A percentile compares a stretch with the other conserved stretches of the same genome.
These are phyloP conservation scores for Excoecaria agallocha DNA, from an alignment of 345 rosid species.

Conservation along the genomic window DNA sequence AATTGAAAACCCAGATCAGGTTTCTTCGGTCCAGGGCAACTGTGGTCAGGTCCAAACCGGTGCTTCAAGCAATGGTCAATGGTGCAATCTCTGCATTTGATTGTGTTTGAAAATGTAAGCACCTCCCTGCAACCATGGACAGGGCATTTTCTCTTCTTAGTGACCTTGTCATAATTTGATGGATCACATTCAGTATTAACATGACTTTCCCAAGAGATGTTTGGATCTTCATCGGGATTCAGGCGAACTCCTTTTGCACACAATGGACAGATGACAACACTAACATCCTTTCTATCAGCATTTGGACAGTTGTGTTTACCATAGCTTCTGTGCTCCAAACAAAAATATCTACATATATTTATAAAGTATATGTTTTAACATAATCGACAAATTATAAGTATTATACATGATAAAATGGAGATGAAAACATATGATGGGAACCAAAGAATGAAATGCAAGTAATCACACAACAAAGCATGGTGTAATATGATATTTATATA, in stretches of 20 bases:
- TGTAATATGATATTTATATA: not conserved
- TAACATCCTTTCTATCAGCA: conserved; percentile 67
- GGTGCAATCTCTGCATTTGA: conserved; percentile 77
- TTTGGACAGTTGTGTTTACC: conserved; percentile 70
- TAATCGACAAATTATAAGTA: not conserved
- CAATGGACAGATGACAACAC: conserved; percentile 87
- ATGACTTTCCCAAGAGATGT: conserved; percentile 85
- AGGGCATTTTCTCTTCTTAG: conserved; percentile 90
- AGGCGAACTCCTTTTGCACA: conserved; percentile 91
- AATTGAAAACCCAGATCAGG: conserved; percentile 56
- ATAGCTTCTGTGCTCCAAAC: conserved; percentile 89
- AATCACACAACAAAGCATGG: not conserved
- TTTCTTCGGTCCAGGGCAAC: conserved; percentile 78
- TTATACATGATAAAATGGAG: not conserved
- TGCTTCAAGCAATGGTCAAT: conserved; percentile 93
- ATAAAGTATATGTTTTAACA: not conserved
- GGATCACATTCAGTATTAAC: conserved; percentile 86
- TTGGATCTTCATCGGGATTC: conserved; percentile 73
- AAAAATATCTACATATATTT: conserved; percentile 55
- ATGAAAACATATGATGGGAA: not conserved
- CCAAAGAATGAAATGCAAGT: not conserved
- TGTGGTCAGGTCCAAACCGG: conserved; percentile 87
- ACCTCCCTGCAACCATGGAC: conserved; percentile 77
- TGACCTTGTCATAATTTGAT: conserved; percentile 76
- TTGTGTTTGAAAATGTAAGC: conserved; percentile 80